Base-by-base conservation (phyloP, 2,329 filamentous ascomycete species). In the Cryphonectria radicalis region DNA sequence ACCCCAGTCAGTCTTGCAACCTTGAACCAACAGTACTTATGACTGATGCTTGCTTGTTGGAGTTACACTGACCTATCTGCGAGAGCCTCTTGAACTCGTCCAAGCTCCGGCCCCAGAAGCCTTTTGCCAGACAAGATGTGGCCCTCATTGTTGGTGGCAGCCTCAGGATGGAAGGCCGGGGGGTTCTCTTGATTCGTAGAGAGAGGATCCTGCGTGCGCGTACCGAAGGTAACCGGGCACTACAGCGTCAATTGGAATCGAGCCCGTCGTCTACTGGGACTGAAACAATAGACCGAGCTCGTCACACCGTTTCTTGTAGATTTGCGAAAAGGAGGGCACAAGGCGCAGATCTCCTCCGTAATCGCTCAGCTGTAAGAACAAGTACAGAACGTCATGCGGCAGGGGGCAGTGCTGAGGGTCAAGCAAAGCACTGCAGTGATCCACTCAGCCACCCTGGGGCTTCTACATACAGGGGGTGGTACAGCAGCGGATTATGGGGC, bases 71-170 rank as follows among this genome's bases (percentile, higher is more conserved):
- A 90, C 89, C 86, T 75, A 90, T 87, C 28, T 82, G 81, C 1
- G 88, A 84, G 59, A 88, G 82, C 60, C 89, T 84, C 77, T 84
- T 86, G 72, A 91, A 84, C 77, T 91, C 89, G 66, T 91, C 88
- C 53, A 89, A 63, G 76, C 88, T 91, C 59, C 89, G 85, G 70
- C 83, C 83, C 75, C 86, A 81, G 77, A 91, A 89, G 81, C 87
- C 85, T 78, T 84, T 88, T 72, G 81, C 79, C 43, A 87, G 79
- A 69, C 80, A 78, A 25, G 80, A 77, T 28, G 87, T 84, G 22
- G 81, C 78, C 76, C 82, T 84, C 88, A 90, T 90, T 63, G 74
- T 81, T 74, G 25, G 22, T 43, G 35, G n/a, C 17, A 22, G 46
- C 22, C 25, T 32, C 42, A 19, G 66, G 22, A 14, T 11, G 17